Base-by-base conservation (phyloP, 1,284 basidiomycete species). In the Sutorius eximius region DNA sequence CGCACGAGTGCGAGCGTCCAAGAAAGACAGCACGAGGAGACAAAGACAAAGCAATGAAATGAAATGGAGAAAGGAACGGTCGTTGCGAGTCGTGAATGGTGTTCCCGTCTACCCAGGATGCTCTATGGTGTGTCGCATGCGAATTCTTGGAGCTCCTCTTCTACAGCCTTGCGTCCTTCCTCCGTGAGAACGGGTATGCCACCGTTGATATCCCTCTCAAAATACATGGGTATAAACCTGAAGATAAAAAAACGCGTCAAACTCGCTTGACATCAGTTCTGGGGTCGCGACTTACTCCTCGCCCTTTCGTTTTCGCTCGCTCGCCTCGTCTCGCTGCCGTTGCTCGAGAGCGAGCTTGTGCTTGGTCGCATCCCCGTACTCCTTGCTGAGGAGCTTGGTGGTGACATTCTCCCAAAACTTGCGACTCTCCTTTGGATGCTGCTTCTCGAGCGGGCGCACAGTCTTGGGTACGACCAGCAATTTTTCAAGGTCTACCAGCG, bases 381-480 rank as follows among this genome's bases (percentile, higher is more conserved):
- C 91, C 79, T 97, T 98, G 65, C 77, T 79, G 46, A 93, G 51
- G 53, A 98, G 76, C 65, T 83, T 75, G 52, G 76, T 78, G 37
- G 94, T 95, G 20, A 99, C 94, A 37, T 78, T 82, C 51, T 91
- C 84, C 97, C 96, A 98, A 55, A 98, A 74, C 75, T 83, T 86
- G 57, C 94, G 79, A 58, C 92, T 95, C 77, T 99, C 97, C 58
- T 82, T 77, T 16, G 82, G 79, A 27, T 86, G 80, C 71, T 98
- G 96, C 67, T 82, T 81, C 58, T 86, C 82, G 49, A 98, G 66
- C 7, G 93, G 87, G 24, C 95, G 82, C 42, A 98, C 94, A 13
- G 73, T 69, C 79, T 98, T 98, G 13, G 92, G 91, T 16, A 95
- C 77, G n/a, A 88, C 73, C 22, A 81, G 78, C 45, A 99, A 73